Conservation (phyloP, 1,284 basidiomycete genomes). For the Paramarasmius palmivorus region DNA sequence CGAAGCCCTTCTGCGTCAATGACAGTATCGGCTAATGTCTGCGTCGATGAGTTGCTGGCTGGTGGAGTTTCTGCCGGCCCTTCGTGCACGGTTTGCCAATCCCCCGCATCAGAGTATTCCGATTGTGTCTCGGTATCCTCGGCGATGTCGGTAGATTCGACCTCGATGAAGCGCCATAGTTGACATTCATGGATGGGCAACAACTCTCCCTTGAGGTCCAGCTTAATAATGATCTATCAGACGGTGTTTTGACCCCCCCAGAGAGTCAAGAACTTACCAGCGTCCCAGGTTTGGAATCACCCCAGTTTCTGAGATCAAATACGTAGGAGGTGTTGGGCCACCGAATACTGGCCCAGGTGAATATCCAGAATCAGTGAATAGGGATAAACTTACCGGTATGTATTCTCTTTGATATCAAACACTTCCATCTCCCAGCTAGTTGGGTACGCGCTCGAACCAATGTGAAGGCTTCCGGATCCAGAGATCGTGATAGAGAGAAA, state of each 20-base stretch:
- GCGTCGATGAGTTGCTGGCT: background rate
- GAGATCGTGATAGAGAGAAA: background rate
- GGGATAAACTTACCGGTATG: background rate
- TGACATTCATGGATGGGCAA: background rate
- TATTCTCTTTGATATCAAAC: background rate
- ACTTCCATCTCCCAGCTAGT: background rate
- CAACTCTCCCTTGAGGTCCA: background rate
- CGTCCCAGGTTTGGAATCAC: background rate
- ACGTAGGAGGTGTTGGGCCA: background rate
- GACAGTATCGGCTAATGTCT: background rate
- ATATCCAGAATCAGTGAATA: background rate
- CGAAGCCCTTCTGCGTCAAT: slow-evolving; percentile 1
- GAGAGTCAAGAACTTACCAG: background rate
- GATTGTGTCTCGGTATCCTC: background rate
- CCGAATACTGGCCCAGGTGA: background rate
- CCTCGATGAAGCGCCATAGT: background rate
- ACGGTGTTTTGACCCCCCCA: background rate
- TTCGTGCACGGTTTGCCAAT: background rate
- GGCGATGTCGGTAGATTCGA: background rate
- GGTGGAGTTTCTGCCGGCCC: background rate
- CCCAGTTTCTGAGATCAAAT: slow-evolving; percentile 1
- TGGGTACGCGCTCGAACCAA: background rate
- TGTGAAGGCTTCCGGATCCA: background rate
- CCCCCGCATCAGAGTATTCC: background rate
- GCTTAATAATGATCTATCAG: background rate